Conservation (phyloP, 2,329 filamentous ascomycete species). For the Plectosphaerella plurivora region DNA sequence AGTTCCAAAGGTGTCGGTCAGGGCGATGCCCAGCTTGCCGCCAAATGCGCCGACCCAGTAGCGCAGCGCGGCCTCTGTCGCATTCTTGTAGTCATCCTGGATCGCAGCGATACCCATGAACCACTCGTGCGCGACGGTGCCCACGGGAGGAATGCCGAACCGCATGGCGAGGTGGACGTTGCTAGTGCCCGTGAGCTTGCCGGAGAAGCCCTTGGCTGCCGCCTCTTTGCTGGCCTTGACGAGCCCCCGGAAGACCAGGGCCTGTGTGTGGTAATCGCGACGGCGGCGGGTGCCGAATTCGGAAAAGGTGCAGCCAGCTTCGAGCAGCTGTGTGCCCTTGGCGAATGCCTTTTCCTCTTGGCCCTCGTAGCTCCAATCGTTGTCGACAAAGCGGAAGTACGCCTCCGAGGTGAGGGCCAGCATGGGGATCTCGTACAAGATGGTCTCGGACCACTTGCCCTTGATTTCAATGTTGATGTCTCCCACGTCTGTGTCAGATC, state of each 20-base stretch:
- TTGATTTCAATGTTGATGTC: slow-evolving; percentile 72
- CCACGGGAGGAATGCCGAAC: slow-evolving; percentile 77
- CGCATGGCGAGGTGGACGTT: slow-evolving; percentile 98
- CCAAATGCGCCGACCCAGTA: slow-evolving; percentile 95
- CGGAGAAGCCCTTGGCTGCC: slow-evolving; percentile 57
- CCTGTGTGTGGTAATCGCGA: slow-evolving; percentile 92
- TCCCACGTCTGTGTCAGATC: slow-evolving; percentile 62
- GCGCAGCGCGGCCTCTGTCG: slow-evolving; percentile 77
- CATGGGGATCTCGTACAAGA: slow-evolving; percentile 95
- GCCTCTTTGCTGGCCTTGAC: slow-evolving; percentile 71
- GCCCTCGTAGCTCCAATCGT: slow-evolving; percentile 81
- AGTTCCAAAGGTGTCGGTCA: slow-evolving; percentile 97
- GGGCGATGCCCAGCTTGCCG: slow-evolving; percentile 74
- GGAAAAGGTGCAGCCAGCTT: slow-evolving; percentile 82
- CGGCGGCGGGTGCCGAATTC: slow-evolving; percentile 90
- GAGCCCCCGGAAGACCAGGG: slow-evolving; percentile 75
- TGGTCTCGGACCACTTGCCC: slow-evolving; percentile 89
- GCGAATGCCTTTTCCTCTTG: slow-evolving; percentile 81
- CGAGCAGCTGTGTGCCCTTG: slow-evolving; percentile 74
- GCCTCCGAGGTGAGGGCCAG: slow-evolving; percentile 90
- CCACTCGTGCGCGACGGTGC: slow-evolving; percentile 94
- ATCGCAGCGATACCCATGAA: slow-evolving; percentile 98
- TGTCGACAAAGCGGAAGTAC: slow-evolving; percentile 96
- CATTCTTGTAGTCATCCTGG: slow-evolving; percentile 75
- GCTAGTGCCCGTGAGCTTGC: slow-evolving; percentile 81